These are phyloP conservation scores for Yamadazyma laniorum DNA, from an alignment of 805 yeast genomes.

Conservation along the genomic window DNA sequence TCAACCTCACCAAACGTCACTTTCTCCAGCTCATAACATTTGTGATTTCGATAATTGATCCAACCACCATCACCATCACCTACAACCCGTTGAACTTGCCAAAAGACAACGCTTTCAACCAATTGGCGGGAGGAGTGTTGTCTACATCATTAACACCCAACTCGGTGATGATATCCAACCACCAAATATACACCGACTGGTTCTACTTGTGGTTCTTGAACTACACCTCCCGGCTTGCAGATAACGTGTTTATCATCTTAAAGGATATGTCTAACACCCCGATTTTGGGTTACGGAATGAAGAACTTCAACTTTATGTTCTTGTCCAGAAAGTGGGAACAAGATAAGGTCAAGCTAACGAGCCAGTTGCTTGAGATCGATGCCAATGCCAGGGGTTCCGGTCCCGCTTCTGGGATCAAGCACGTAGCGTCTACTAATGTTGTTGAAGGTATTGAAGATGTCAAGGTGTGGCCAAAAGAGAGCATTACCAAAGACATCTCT, in stretches of 20 bases:
- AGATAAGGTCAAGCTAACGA: slow-evolving; percentile 61
- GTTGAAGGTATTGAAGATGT: slow-evolving; percentile 10
- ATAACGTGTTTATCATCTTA: slow-evolving; percentile 67
- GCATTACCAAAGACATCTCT: slow-evolving; percentile 22
- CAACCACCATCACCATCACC: slow-evolving; percentile 52
- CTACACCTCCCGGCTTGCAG: slow-evolving; percentile 64
- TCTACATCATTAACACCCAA: slow-evolving; percentile 42
- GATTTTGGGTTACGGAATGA: slow-evolving; percentile 83
- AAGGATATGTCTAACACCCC: slow-evolving; percentile 80
- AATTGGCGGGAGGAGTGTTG: slow-evolving; percentile 25
- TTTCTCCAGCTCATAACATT: slow-evolving; percentile 57
- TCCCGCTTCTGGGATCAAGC: slow-evolving; percentile 43
- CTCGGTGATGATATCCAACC: slow-evolving; percentile 77
- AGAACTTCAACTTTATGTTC: slow-evolving; percentile 70
- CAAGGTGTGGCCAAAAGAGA: slow-evolving; percentile 33
- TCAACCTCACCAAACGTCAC: slow-evolving; percentile 55
- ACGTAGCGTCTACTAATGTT: slow-evolving; percentile 29
- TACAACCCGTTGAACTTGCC: slow-evolving; percentile 35
- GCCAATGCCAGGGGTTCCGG: slow-evolving; percentile 60
- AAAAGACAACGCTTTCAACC: slow-evolving; percentile 23
- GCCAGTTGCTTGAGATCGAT: slow-evolving; percentile 55
- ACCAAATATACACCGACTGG: slow-evolving; percentile 96
- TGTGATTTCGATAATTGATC: slow-evolving; percentile 49
- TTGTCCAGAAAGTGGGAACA: slow-evolving; percentile 82
- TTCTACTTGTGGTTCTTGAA: slow-evolving; percentile 82